Base-by-base conservation (phyloP, 768 basidiomycete genomes). In the Phaffia tasmanica region DNA sequence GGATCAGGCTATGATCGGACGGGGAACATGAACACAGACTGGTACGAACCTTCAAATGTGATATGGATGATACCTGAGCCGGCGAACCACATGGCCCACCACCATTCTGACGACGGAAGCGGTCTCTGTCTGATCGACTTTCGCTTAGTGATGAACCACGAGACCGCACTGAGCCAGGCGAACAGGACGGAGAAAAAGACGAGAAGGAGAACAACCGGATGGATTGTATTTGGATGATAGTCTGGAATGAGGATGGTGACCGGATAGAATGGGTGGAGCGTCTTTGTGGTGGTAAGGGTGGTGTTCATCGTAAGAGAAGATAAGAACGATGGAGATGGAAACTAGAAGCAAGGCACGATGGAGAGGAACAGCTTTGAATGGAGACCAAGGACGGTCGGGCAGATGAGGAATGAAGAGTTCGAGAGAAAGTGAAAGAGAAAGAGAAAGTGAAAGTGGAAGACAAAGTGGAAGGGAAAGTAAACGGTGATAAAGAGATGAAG, bases 191-290 rank as follows among this genome's bases (percentile, higher is more conserved):
- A 27, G 30, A 69, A 69, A 57, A 69, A 69, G 57, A 64, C 51
- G 3, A 53, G 9, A 15, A 69, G 67, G 23, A 69, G 63, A n/a
- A 46, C 25, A 49, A 59, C 49, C n/a, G 62, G 67, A 47, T 69
- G 67, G 27, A 69, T 50, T 15, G 57, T 64, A 62, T 59, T 64
- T 30, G 32, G 25, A 16, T 42, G 47, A 54, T 68, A 68, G 48
- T 25, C 49, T 1, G 49, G 48, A 6, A 5, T 6, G 50, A 68
- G 57, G 57, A 69, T 29, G 49, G 32, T 29, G 49, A 59, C 30
- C 6, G 67, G 67, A 51, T 69, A 69, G 62, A 69, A 68, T 19
- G 67, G 67, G 23, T 68, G 67, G 35, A 54, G 53, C 29, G 53
- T 4, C 35, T 42, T 11, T 4, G 35, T 42, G 35, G 35, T 11